Evolutionary conservation across 208 protist genomes (phyloP).

Genomic region (Blastocrithidia nonstop): DNA sequence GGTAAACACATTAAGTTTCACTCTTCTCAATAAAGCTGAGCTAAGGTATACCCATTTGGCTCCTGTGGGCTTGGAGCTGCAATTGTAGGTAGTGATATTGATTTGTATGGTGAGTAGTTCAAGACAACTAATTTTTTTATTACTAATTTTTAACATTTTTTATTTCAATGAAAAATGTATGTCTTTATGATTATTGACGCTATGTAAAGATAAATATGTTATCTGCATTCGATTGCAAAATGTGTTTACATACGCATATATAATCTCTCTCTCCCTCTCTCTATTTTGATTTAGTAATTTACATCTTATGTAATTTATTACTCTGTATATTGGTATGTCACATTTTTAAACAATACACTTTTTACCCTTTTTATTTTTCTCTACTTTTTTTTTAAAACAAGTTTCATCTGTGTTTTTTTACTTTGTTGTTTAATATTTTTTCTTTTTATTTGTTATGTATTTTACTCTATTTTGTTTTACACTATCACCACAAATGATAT

Average conservation of each 20-base stretch:
- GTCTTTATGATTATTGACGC: background rate
- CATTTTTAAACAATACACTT: slow-evolving; percentile 2
- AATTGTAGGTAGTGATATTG: slow-evolving; percentile 72
- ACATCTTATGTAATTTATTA: too few relatives aligned
- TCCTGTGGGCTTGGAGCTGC: slow-evolving; percentile 61
- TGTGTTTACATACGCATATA: too few relatives aligned
- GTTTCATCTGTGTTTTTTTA: background rate
- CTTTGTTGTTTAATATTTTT: slow-evolving; percentile 1
- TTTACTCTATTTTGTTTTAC: too few relatives aligned
- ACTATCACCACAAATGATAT: too few relatives aligned
- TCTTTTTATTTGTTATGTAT: too few relatives aligned
- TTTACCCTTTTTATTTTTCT: slow-evolving; percentile 5
- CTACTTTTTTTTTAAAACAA: slow-evolving; percentile 3
- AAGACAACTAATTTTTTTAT: background rate
- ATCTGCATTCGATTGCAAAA: background rate
- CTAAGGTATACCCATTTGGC: slow-evolving; percentile 39
- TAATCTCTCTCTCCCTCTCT: background rate
- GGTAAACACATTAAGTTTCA: too few relatives aligned
- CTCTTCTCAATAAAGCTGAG: too few relatives aligned
- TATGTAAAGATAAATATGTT: background rate
- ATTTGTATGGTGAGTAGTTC: slow-evolving; percentile 83
- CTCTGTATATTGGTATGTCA: slow-evolving; percentile 1
- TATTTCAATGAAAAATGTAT: background rate
- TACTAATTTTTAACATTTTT: background rate
- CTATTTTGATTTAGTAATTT: background rate